phyloP scores from a whole-genome alignment of 306 rosid species.

The Neltuma alba region DNA sequence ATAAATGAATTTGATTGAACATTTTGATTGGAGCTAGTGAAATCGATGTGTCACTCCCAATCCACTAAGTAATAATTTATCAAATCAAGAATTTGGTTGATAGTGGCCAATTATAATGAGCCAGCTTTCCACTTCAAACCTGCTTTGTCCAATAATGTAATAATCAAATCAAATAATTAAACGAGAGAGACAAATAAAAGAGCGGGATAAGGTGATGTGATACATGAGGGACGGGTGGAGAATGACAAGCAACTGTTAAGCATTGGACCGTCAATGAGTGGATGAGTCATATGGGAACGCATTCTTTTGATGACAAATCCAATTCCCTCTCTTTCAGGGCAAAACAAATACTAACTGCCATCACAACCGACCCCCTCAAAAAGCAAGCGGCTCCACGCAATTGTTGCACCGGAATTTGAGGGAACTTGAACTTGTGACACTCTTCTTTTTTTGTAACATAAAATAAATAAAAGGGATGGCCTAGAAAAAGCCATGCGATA shows the following conservation, averaged over 20 bases:
- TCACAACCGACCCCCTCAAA: neutral
- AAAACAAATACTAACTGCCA: neutral
- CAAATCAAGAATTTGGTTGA: neutral
- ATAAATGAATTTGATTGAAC: neutral
- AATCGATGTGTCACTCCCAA: neutral
- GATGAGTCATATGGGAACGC: neutral
- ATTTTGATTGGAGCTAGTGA: neutral
- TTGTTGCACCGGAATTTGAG: constrained; percentile 4
- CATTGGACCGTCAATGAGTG: constrained; percentile 14
- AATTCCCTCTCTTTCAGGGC: neutral
- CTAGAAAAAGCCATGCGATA: no score
- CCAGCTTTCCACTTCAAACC: neutral
- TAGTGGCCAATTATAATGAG: neutral
- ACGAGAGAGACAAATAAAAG: neutral
- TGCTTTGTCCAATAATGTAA: neutral
- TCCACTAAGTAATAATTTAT: neutral
- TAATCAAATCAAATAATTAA: neutral
- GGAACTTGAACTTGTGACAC: no score
- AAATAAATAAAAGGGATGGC: no score
- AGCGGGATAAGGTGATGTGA: neutral
- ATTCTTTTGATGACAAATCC: neutral
- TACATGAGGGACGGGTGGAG: neutral
- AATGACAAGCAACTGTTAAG: neutral
- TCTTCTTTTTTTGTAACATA: no score
- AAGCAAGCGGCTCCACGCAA: constrained; percentile 20